A percentile compares a stretch with the other conserved stretches of the same genome.
Conservation (phyloP, 768 basidiomycete species). For the Xerocomus brunneocitrinus region DNA sequence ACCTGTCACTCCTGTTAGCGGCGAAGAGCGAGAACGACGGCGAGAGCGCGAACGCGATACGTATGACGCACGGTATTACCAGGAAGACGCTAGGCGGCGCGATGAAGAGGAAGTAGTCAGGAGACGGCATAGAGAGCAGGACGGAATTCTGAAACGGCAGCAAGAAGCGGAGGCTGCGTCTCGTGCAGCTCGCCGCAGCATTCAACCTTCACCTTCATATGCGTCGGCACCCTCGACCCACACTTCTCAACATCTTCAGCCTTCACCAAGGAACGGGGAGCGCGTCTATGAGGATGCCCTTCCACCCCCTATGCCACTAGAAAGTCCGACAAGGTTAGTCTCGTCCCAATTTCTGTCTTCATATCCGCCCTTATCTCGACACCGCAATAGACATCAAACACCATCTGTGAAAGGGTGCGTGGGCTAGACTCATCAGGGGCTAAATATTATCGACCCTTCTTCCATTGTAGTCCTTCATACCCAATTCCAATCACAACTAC, state of each 20-base stretch:
- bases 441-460: constrained; percentile 12
- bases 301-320: constrained; percentile 53
- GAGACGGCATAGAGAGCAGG: constrained; percentile 49
- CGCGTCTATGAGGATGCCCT: constrained; percentile 27
- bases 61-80: constrained; percentile 32
- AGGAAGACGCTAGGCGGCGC: constrained; percentile 42
- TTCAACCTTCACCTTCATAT: constrained; percentile 26
- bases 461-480: constrained; percentile 33
- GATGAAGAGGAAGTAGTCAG: constrained; percentile 45
- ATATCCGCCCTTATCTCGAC: constrained; percentile 34
- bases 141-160: constrained; percentile 54
- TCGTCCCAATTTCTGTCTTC: constrained; percentile 32
- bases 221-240: constrained; percentile 25
- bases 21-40: constrained; percentile 24
- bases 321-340: constrained; percentile 57
- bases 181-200: constrained; percentile 37
- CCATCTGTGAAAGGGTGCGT: constrained; percentile 37
- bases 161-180: constrained; percentile 54
- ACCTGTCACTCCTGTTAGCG: constrained; percentile 25
- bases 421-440: constrained; percentile 1
- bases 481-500: constrained; percentile 67
- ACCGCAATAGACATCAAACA: constrained; percentile 19
- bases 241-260: constrained; percentile 32
- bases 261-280: constrained; percentile 29
- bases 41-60: constrained; percentile 25